phyloP scores from a whole-genome alignment of 164 flowering plant species.

The Platanus orientalis region DNA sequence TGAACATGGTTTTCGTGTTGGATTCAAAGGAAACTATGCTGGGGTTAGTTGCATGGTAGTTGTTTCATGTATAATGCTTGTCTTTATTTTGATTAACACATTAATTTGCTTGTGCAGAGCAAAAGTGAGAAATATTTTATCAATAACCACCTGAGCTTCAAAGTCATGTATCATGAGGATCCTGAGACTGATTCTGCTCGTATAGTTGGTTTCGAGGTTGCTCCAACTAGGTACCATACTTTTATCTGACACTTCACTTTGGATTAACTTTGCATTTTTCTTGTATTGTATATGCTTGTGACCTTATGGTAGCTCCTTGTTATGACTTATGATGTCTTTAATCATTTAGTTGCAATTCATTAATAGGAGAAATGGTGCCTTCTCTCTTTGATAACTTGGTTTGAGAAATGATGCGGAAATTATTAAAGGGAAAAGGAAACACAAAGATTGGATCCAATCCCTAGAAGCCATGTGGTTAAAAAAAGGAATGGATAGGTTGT shows the following conservation, averaged over 20 bases:
- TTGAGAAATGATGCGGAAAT: too few relatives aligned
- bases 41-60: constrained; percentile 29
- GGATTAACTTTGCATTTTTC: too few relatives aligned
- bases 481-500: too few relatives aligned
- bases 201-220: constrained; percentile 65
- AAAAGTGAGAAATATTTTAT: constrained; percentile 53
- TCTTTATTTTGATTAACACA: neutral
- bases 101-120: constrained; percentile 29
- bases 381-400: too few relatives aligned
- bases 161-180: constrained; percentile 58
- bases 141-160: constrained; percentile 57
- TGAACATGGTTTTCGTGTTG: constrained; percentile 92
- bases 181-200: constrained; percentile 50
- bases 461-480: too few relatives aligned
- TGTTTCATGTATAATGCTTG: neutral
- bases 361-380: too few relatives aligned
- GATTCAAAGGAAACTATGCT: constrained; percentile 55
- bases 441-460: too few relatives aligned
- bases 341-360: too few relatives aligned
- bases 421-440: too few relatives aligned
- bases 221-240: constrained; percentile 39
- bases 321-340: too few relatives aligned
- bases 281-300: too few relatives aligned
- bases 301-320: too few relatives aligned
- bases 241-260: neutral